phyloP scores from a whole-genome alignment of 1,284 basidiomycete genomes.

The Leccinum angustisporum region DNA sequence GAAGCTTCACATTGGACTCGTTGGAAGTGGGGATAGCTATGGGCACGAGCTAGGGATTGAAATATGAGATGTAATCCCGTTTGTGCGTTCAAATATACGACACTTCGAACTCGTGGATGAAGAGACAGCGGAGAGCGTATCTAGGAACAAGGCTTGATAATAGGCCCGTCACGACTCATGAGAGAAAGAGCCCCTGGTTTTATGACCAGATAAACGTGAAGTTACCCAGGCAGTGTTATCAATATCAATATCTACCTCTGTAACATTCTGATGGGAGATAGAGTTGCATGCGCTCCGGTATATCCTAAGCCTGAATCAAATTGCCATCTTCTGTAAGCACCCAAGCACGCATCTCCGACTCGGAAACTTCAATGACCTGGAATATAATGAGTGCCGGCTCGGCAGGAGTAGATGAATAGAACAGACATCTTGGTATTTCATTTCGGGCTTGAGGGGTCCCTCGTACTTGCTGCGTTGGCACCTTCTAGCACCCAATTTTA shows the following conservation, averaged over 20 bases:
- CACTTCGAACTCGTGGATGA: slow-evolving; percentile 88
- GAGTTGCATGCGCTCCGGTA: slow-evolving; percentile 97
- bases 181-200: slow-evolving; percentile 74
- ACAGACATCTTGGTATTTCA: slow-evolving; percentile 88
- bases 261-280: slow-evolving; percentile 68
- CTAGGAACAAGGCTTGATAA: slow-evolving; percentile 70
- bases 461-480: slow-evolving; percentile 66
- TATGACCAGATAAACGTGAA: slow-evolving; percentile 73
- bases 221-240: slow-evolving; percentile 90
- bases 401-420: slow-evolving; percentile 5
- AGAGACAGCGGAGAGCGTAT: slow-evolving; percentile 79
- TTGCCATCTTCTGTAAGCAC: slow-evolving; percentile 95
- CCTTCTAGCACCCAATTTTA: slow-evolving; percentile 92
- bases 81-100: slow-evolving; percentile 95
- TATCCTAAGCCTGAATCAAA: slow-evolving; percentile 85
- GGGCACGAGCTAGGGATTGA: slow-evolving; percentile 50
- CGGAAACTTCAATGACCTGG: slow-evolving; percentile 97
- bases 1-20: slow-evolving; percentile 37
- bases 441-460: slow-evolving; percentile 65
- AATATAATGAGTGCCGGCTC: slow-evolving; percentile 13
- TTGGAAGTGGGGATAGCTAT: slow-evolving; percentile 24
- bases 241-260: slow-evolving; percentile 72
- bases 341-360: slow-evolving; percentile 91
- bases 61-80: slow-evolving; percentile 84
- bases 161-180: slow-evolving; percentile 52